Evolutionary conservation across 2,329 filamentous ascomycete genomes (phyloP), one percentile per base, ranked within the genome.

Genomic region (Venturia pyrina): DNA sequence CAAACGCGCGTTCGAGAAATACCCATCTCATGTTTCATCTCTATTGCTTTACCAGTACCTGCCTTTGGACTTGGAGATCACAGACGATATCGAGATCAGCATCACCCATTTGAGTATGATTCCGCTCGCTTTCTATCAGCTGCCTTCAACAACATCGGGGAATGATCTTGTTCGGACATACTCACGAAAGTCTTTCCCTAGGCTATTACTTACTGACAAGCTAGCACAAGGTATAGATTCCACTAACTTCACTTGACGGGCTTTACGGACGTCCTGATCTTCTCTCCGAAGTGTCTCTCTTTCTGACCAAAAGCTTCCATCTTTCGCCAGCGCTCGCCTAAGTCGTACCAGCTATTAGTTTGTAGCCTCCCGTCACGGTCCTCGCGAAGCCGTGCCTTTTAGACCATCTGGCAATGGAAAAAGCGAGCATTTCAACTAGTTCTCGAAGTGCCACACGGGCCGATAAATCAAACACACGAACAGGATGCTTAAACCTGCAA

Each of bases 401-500:
- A 8, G 28, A 13, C 50, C 13, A 17, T 5, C 5, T 28, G 24
- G 5, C 50, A 34, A 34, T 57, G 50, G 28, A 57, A 37, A 28
- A 50, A 50, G n/a, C 28, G 13, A 34, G 5, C 8, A 37, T 2
- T n/a, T 13, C 24, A 13, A 57, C 1, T 57, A 6, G 19, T n/a
- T 8, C 21, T 57, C 50, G 50, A 8, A 57, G 37, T 34, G 13
- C 37, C 28, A 57, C 50, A 37, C 5, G 50, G 19, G 50, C 50
- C 24, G 56, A 24, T 15, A 48, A 48, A 19, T 43, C 62, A 24
- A 64, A 56, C 5, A 15, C 44, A 19, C n/a, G 46, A 32, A 64
- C 62, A 21, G 62, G 62, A 24, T 64, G 43, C 43, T 21, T 64
- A n/a, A n/a, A 64, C 62, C 11, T 64, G 62, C 62, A 64, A 64